phyloP scores from a whole-genome alignment of 371 early-diverging fungal species.

The Chytridium lagenaria region DNA sequence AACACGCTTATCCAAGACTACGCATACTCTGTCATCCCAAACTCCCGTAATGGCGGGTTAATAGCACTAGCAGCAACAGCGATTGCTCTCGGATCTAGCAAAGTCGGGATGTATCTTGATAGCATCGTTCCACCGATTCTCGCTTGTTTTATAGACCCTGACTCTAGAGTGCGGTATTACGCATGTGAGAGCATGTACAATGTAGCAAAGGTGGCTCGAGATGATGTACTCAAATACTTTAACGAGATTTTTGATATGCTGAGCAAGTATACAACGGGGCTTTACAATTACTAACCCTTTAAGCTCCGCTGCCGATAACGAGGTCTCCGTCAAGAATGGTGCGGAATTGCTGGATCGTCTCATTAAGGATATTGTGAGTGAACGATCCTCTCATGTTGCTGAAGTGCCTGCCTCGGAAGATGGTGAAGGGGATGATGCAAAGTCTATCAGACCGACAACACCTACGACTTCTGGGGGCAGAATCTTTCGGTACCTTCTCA shows the following conservation, averaged over 20 bases:
- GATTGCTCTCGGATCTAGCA: slow-evolving; percentile 76
- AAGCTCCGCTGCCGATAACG: slow-evolving; percentile 82
- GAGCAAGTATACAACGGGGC: slow-evolving; percentile 57
- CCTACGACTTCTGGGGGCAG: neutral
- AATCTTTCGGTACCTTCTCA: neutral
- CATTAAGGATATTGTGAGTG: slow-evolving; percentile 92
- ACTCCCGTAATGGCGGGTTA: slow-evolving; percentile 89
- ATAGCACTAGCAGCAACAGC: slow-evolving; percentile 85
- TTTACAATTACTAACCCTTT: neutral
- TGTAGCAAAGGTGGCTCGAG: slow-evolving; percentile 89
- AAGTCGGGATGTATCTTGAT: slow-evolving; percentile 46
- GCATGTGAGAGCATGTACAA: slow-evolving; percentile 96
- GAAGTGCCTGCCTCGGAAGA: slow-evolving; percentile 17
- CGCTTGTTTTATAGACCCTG: slow-evolving; percentile 85
- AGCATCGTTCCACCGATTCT: slow-evolving; percentile 87
- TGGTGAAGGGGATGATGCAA: neutral
- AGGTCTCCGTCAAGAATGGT: slow-evolving; percentile 84
- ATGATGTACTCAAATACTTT: slow-evolving; percentile 81
- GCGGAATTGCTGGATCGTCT: slow-evolving; percentile 87
- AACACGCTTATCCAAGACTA: slow-evolving; percentile 73
- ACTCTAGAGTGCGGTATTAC: slow-evolving; percentile 89
- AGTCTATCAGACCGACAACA: neutral
- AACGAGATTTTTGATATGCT: slow-evolving; percentile 93
- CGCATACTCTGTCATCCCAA: slow-evolving; percentile 76
- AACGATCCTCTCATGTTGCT: slow-evolving; percentile 74